Evolutionary conservation across 2,329 filamentous ascomycete species (phyloP).

Genomic region (Exophiala calicioides): DNA sequence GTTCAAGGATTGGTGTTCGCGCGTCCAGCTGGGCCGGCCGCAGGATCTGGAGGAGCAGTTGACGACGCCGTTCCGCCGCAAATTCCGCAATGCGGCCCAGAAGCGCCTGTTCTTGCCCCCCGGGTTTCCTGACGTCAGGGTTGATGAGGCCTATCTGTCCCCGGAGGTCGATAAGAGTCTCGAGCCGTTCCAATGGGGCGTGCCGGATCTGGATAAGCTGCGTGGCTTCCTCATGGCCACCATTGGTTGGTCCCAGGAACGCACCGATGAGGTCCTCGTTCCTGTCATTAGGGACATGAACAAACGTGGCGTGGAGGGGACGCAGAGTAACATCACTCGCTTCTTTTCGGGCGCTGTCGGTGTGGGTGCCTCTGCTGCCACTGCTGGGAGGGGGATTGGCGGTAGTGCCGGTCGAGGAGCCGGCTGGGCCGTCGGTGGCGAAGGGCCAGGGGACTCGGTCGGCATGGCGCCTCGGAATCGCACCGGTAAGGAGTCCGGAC

Average conservation of each 20-base stretch:
- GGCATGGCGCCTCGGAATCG: constrained; percentile 60
- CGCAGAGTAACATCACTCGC: constrained; percentile 92
- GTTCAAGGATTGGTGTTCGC: constrained; percentile 86
- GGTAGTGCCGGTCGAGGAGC: constrained; percentile 38
- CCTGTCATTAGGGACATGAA: constrained; percentile 98
- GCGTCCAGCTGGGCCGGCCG: constrained; percentile 68
- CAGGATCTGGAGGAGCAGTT: constrained; percentile 62
- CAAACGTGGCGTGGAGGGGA: constrained; percentile 79
- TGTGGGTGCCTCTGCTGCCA: constrained; percentile 57
- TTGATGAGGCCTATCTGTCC: constrained; percentile 78
- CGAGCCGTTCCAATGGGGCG: constrained; percentile 89
- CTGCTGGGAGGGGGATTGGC: constrained; percentile 61
- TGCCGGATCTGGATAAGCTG: constrained; percentile 85
- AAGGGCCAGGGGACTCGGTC: constrained; percentile 15
- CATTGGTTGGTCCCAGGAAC: constrained; percentile 87
- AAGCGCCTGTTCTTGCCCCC: constrained; percentile 84
- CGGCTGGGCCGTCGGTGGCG: constrained; percentile 14
- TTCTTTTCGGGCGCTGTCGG: constrained; percentile 80
- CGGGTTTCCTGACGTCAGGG: constrained; percentile 74
- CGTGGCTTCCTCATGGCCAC: constrained; percentile 84
- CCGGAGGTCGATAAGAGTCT: constrained; percentile 81
- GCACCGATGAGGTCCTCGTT: constrained; percentile 92
- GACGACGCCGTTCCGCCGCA: constrained; percentile 70
- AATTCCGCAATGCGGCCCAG: constrained; percentile 75
- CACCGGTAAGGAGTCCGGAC: constrained; percentile 64